Conservation (phyloP, 352 stramenopile genomes). For the Phytophthora idaei region DNA sequence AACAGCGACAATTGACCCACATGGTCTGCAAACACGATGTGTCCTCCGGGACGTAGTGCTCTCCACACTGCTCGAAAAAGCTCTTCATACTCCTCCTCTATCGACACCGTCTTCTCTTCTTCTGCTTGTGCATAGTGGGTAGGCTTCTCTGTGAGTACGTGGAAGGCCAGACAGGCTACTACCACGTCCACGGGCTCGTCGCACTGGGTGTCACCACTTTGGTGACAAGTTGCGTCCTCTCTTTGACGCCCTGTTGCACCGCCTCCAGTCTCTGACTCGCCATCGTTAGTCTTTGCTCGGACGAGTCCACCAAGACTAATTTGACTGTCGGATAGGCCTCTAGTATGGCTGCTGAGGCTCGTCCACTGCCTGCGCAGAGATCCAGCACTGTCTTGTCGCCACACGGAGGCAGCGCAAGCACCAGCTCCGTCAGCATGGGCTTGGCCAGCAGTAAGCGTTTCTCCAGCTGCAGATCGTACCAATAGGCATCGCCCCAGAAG, state of each 20-base stretch:
- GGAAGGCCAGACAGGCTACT: constrained; percentile 66
- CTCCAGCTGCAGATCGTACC: constrained; percentile 79
- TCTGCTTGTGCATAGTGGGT: constrained; percentile 46
- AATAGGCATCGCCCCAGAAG: constrained; percentile 79
- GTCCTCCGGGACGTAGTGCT: constrained; percentile 62
- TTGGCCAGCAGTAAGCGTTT: constrained; percentile 66
- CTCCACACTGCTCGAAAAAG: constrained; percentile 63
- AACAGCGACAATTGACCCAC: constrained; percentile 73
- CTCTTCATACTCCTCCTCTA: constrained; percentile 48
- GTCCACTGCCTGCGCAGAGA: constrained; percentile 71
- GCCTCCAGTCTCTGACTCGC: constrained; percentile 48
- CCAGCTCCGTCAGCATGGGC: constrained; percentile 63
- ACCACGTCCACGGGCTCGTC: constrained; percentile 58
- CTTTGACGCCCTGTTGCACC: neutral
- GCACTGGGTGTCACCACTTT: constrained; percentile 20
- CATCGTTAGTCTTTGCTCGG: constrained; percentile 57
- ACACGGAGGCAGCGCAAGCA: constrained; percentile 68
- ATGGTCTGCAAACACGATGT: constrained; percentile 76
- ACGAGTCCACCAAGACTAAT: constrained; percentile 66
- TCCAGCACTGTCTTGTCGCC: constrained; percentile 62
- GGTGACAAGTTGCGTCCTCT: constrained; percentile 29
- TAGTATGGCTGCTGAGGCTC: constrained; percentile 55
- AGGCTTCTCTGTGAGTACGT: constrained; percentile 65
- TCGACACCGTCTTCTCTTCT: constrained; percentile 1
- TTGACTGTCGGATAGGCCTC: constrained; percentile 62